Evolutionary conservation across 164 flowering plant species (phyloP), one percentile per base, ranked within the genome.

Genomic region (Cinnamomum chago): DNA sequence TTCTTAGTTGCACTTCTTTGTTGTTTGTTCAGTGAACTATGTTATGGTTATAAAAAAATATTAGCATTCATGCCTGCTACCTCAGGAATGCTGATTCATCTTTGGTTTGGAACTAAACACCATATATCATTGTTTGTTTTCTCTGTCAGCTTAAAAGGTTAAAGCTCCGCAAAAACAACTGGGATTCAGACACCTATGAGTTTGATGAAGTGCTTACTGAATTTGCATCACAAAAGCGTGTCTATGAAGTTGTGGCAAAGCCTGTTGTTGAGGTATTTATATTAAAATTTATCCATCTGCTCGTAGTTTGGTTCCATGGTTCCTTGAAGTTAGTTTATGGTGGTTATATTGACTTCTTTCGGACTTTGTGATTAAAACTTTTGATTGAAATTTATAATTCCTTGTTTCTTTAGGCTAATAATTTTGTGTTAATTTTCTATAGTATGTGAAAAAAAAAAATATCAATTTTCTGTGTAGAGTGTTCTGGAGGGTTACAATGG

Each of bases 121-220:
- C n/a, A 23, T 28, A 73, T 64, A 35, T 73, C 18, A 60, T 70
- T 24, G 28, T 73, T 67, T 70, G 2, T 50, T 76, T 81, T 27
- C 33, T 76, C 33, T 64, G 50, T 62, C 88, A 95, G 99, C 89
- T 92, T 50, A 95, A 95, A 82, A 89, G 99, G 79, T 81, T 95
- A 81, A 95, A 93, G 79, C 92, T 95, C 58, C 89, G 92, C 64
- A 93, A 85, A 75, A 95, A 95, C 85, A 95, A 92, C 70, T 95
- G 99, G 99, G 98, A 93, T 74, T 78, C 90, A 1, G 99, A 95
- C 69, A 92, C 98, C 4, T 95, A 81, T 75, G 96, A 91, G 84
- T 95, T 95, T 79, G 99, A 93, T 84, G 99, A 93, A 86, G 96
- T 95, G 71, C 88, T 93, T 50, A 95, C 99, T 25, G 99, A 93